A percentile compares a stretch with the other conserved stretches of the same genome.
phyloP scores from a whole-genome alignment of 257 asterid genomes.

The Nicotiana benthamiana region DNA sequence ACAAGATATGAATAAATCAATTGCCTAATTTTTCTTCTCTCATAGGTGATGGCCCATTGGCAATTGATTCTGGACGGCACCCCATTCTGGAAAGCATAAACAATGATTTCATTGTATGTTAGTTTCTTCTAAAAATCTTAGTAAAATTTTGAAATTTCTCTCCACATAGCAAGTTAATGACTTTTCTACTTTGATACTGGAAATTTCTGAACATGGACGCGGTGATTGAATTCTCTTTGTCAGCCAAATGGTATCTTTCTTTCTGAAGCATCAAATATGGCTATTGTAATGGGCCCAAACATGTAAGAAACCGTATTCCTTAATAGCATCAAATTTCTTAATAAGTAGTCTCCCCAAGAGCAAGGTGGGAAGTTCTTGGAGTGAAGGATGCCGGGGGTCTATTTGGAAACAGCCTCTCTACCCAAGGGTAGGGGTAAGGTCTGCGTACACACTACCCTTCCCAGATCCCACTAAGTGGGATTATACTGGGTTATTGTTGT shows the following conservation, averaged over 20 bases:
- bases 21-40: conserved; percentile 4
- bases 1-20: not conserved
- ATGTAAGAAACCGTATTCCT: conserved; percentile 52
- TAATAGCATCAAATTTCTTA: not conserved
- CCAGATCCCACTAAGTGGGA: no score
- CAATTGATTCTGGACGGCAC: conserved; percentile 93
- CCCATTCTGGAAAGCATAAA: conserved; percentile 84
- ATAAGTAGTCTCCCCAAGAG: no score
- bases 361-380: no score
- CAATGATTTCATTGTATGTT: conserved; percentile 69
- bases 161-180: conserved; percentile 2
- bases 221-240: conserved; percentile 27
- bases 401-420: no score
- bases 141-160: not conserved
- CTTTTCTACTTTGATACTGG: not conserved
- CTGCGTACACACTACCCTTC: no score
- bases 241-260: conserved; percentile 95
- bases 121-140: conserved; percentile 2
- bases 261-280: conserved; percentile 95
- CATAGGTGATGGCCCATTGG: conserved; percentile 90
- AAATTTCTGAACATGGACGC: conserved; percentile 11
- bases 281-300: conserved; percentile 90
- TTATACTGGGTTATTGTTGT: no score
- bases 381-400: no score
- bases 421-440: no score